phyloP scores from a whole-genome alignment of 257 asterid species.

The Pogostemon cablin region DNA sequence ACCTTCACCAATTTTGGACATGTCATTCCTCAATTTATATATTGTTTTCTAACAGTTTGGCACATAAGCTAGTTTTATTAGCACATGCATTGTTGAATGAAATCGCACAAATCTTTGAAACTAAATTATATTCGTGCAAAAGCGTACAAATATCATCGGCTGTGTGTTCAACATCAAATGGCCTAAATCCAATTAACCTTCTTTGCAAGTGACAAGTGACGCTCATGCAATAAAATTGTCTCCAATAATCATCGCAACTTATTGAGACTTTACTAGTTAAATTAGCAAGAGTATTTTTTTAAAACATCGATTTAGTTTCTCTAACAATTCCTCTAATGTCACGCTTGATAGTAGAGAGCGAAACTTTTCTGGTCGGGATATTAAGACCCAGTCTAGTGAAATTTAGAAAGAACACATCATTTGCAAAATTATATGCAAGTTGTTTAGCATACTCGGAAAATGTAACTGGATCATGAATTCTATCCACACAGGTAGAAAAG shows the following conservation, averaged over 20 bases:
- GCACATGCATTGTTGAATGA: constrained; percentile 23
- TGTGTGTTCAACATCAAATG: not conserved
- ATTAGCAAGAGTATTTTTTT: not conserved
- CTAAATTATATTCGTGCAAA: not conserved
- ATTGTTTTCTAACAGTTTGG: not conserved
- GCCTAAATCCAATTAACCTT: not conserved
- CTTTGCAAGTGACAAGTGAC: constrained; percentile 15
- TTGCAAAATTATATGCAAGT: not conserved
- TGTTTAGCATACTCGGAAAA: not conserved
- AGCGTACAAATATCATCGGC: not conserved
- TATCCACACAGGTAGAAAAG: too few species aligned
- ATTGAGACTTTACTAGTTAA: not conserved
- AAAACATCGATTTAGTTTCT: not conserved
- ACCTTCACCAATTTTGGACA: not conserved
- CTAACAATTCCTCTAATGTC: not conserved
- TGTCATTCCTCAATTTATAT: not conserved
- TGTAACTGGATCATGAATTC: too few species aligned
- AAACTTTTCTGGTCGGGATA: not conserved
- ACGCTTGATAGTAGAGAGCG: not conserved
- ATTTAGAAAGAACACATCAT: too few species aligned
- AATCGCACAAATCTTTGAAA: not conserved
- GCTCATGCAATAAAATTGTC: not conserved
- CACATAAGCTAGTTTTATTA: not conserved
- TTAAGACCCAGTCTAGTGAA: too few species aligned
- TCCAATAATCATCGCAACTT: not conserved